Conservation (phyloP, 495 filamentous ascomycete genomes). For the Daldinia caldariorum region DNA sequence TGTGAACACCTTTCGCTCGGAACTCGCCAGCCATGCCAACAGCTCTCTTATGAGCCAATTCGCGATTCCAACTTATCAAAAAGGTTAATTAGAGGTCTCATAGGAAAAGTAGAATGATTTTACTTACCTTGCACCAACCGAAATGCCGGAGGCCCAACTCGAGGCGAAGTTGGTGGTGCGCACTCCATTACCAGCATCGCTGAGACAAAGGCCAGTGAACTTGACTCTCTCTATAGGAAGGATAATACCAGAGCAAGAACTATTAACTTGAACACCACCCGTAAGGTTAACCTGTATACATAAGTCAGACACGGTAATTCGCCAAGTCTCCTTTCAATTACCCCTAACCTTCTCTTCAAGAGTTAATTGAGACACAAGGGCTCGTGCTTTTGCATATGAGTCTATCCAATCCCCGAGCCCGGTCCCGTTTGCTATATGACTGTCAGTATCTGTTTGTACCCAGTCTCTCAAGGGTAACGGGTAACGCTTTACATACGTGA, state of each 20-base stretch:
- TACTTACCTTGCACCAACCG: constrained; percentile 68
- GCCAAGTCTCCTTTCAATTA: constrained; percentile 49
- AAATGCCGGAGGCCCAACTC: constrained; percentile 64
- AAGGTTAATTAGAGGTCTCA: background rate
- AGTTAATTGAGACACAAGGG: constrained; percentile 65
- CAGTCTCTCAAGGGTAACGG: background rate
- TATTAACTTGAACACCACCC: constrained; percentile 55
- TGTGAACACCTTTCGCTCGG: constrained; percentile 70
- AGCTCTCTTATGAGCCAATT: constrained; percentile 60
- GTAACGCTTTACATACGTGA: constrained; percentile 52
- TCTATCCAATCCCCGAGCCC: constrained; percentile 57
- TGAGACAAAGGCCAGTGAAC: constrained; percentile 70
- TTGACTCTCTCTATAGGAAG: constrained; percentile 63
- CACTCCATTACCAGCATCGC: constrained; percentile 71
- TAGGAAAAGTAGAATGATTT: background rate
- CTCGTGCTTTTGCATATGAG: constrained; percentile 62
- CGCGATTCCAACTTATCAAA: constrained; percentile 66
- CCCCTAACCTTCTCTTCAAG: constrained; percentile 66
- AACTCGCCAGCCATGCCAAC: constrained; percentile 65
- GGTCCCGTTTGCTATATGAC: constrained; percentile 66
- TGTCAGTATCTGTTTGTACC: constrained; percentile 67
- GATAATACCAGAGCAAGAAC: constrained; percentile 64
- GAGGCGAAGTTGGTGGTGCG: constrained; percentile 69
- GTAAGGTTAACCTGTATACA: constrained; percentile 60
- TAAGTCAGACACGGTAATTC: constrained; percentile 20